These are phyloP conservation scores for Magnolia changhungtana DNA, from an alignment of 164 flowering plant species.

Conservation along the genomic window DNA sequence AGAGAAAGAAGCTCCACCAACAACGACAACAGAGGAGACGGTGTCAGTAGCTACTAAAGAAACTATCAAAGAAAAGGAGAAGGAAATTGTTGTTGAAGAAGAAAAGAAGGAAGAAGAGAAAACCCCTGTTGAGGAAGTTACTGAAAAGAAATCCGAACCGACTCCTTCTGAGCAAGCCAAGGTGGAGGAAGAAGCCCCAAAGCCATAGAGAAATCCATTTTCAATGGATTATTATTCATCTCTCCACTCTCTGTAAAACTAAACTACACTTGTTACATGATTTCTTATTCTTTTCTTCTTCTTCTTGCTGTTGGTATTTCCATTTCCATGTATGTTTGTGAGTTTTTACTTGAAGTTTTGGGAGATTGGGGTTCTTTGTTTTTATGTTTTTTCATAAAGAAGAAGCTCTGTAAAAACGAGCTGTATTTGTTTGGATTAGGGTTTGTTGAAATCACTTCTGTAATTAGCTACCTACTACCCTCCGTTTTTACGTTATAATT, in stretches of 20 bases:
- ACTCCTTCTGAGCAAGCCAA: constrained; percentile 12
- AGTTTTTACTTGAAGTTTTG: not conserved
- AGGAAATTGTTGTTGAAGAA: constrained; percentile 34
- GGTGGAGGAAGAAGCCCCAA: constrained; percentile 20
- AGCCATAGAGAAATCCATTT: constrained; percentile 5
- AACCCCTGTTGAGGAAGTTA: constrained; percentile 12
- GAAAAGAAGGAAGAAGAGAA: constrained; percentile 29
- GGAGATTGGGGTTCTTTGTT: not conserved
- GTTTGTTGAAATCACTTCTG: constrained; percentile 1
- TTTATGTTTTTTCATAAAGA: constrained; percentile 2
- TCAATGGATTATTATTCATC: not conserved
- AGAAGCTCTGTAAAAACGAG: not conserved
- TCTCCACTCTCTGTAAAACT: not conserved
- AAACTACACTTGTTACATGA: constrained; percentile 11
- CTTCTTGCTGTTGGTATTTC: too few species aligned
- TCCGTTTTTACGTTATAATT: not conserved
- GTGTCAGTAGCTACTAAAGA: constrained; percentile 17
- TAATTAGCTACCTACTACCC: not conserved
- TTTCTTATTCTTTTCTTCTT: constrained; percentile 20
- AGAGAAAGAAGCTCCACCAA: constrained; percentile 32
- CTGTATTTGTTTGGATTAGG: constrained; percentile 13
- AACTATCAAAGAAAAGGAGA: constrained; percentile 21
- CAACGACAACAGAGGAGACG: constrained; percentile 5
- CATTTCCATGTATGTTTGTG: not conserved
- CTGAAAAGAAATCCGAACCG: constrained; percentile 10